Percentiles rank a stretch among this genome's conserved stretches.
Conservation (phyloP, 2,329 filamentous ascomycete genomes). For the Cercospora sesami region DNA sequence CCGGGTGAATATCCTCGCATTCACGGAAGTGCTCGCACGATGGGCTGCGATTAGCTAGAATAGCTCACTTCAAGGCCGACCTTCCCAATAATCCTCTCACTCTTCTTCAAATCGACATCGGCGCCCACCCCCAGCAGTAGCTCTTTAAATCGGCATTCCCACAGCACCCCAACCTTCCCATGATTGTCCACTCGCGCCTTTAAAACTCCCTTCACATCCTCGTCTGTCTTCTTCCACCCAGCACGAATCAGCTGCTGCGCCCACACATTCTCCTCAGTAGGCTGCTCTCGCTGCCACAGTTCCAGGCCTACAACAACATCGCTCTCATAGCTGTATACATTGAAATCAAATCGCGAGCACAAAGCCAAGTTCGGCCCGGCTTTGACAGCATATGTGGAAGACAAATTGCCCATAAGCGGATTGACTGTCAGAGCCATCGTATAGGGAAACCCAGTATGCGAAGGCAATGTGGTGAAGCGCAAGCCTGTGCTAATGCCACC, state of each 20-base stretch:
- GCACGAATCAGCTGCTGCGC: slow-evolving; percentile 46
- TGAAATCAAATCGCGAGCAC: slow-evolving; percentile 92
- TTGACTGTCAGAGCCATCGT: slow-evolving; percentile 92
- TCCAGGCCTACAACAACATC: slow-evolving; percentile 90
- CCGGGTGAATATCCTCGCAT: background rate
- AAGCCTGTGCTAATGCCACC: slow-evolving; percentile 86
- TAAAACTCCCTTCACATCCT: slow-evolving; percentile 78
- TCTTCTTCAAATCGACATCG: slow-evolving; percentile 73
- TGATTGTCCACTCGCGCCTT: slow-evolving; percentile 90
- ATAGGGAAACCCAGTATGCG: slow-evolving; percentile 80
- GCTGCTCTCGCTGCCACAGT: slow-evolving; percentile 65
- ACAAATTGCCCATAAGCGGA: slow-evolving; percentile 90
- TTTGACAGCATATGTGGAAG: slow-evolving; percentile 86
- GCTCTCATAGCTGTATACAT: slow-evolving; percentile 97
- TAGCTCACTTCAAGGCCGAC: slow-evolving; percentile 80
- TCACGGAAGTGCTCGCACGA: background rate
- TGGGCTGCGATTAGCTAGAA: slow-evolving; percentile 49
- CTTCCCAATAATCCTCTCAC: slow-evolving; percentile 74
- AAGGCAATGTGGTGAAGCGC: slow-evolving; percentile 83
- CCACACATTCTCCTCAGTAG: slow-evolving; percentile 46
- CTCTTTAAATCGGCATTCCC: slow-evolving; percentile 92
- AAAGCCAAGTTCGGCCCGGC: slow-evolving; percentile 80
- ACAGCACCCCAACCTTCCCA: slow-evolving; percentile 79
- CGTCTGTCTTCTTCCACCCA: slow-evolving; percentile 49
- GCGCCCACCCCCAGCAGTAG: slow-evolving; percentile 88